Base-by-base conservation (phyloP, 257 asterid species). In the Paraleonurus japonicus region DNA sequence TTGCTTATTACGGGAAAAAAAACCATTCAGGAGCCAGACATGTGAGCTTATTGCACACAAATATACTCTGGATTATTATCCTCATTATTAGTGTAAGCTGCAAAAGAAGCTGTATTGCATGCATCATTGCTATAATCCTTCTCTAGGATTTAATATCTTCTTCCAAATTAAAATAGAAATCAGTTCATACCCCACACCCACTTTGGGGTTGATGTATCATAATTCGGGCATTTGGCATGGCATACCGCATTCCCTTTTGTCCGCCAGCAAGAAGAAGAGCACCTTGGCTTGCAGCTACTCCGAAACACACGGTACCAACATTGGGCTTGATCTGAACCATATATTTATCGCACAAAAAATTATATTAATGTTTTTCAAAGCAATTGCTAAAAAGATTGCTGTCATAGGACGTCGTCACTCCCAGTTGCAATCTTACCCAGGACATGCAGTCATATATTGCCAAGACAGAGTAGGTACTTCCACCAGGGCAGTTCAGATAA, bases 371-470 rank as follows among this genome's bases (percentile, higher is more conserved):
- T 16, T 59, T 26, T 47, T 54, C 43, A 63, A 72, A 69, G 72
- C 64, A 67, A 61, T 7, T 20, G 19, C 8, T 22, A 71, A 79
- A 2, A 74, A 70, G 39, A 30, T 64, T 24, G 64, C 57, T 43
- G 32, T 39, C 12, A 53, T 43, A 22, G 33, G 33, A 33, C 22
- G 41, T 41, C 22, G 41, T 41, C 61, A 51, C 10, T 22, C 64
- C 78, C 53, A 59, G 12, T 53, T 12, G 54, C 69, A 69, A 65
- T 48, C 94, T 79, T 88, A 95, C 99, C 98, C 99, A 95, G 45
- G 98, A 92, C 98, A 95, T 88, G 88, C 99, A 95, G 81, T 95
- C 99, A 82, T 92, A 95, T 77, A 95, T 92, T 45, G 95, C 99
- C 83, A 95, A 72, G 75, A 92, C 82, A 65, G 96, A 85, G 82